Base-by-base conservation (phyloP, 768 basidiomycete genomes). In the Trametes maxima region DNA sequence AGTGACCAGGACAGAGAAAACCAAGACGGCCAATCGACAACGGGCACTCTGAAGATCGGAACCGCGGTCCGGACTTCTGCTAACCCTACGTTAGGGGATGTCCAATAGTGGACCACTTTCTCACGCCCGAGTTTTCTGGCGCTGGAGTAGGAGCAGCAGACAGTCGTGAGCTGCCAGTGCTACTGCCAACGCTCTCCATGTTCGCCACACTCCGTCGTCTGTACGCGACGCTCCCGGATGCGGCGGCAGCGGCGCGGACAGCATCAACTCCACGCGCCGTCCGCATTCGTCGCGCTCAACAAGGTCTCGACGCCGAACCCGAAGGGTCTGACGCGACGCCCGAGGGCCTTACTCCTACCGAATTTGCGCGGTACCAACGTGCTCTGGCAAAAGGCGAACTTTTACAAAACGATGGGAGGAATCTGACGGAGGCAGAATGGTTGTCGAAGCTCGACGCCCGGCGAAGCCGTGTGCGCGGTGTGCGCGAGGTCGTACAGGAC, bases 221-320 rank as follows among this genome's bases (percentile, higher is more conserved):
- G 50, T 81, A 81, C 66, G 67, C 75, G 40, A 72, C 77, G 36
- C 45, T 83, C 37, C 77, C 78, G 1, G 72, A 75, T 4, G 69
- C 73, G 13, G 80, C 80, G 4, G 74, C 75, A 0, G 58, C 59
- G 39, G 89, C 90, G 2, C 79, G 88, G 44, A 88, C 86, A 28
- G 80, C 85, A 8, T 92, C 90, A 0, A 83, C 88, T 0, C 90
- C 90, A 0, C 80, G 85, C 44, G 88, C 89, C 25, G 89, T 92
- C 52, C 86, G 87, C 58, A 78, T 84, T 17, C 88, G 90, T 54
- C 85, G 90, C 57, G 74, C 75, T 36, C 74, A 72, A 57, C 87
- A 83, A 73, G 77, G 76, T 64, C 75, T 79, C 50, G 77, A 80
- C 2, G 48, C 71, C 62, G 44, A 68, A 64, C 57, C 69, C 66